Conservation (phyloP, 305 asterid species). For the Fraxinus latifolia region DNA sequence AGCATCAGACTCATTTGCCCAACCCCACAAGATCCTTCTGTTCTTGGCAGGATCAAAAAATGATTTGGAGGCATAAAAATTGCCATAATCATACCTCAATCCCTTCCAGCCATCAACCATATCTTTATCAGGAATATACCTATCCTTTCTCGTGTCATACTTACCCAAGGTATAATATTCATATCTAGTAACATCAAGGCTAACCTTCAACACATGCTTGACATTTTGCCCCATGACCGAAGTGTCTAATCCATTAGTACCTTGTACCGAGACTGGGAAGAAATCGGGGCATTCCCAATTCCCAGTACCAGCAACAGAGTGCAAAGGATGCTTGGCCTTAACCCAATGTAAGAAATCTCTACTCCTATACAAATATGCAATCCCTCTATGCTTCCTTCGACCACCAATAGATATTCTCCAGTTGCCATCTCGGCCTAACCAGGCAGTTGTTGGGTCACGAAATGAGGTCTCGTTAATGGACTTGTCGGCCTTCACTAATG, state of each 20-base stretch:
- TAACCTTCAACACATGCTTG: slow-evolving; percentile 46
- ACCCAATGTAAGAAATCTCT: slow-evolving; percentile 40
- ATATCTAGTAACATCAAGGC: slow-evolving; percentile 41
- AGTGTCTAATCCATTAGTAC: slow-evolving; percentile 38
- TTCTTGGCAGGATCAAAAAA: slow-evolving; percentile 41
- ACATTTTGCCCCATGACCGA: slow-evolving; percentile 28
- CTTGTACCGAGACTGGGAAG: slow-evolving; percentile 32
- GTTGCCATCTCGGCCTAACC: slow-evolving; percentile 39
- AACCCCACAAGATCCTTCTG: slow-evolving; percentile 53
- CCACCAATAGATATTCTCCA: slow-evolving; percentile 41
- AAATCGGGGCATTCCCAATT: slow-evolving; percentile 61
- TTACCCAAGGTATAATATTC: slow-evolving; percentile 51
- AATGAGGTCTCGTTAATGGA: slow-evolving; percentile 35
- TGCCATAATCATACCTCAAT: slow-evolving; percentile 50
- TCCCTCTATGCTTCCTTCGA: background rate
- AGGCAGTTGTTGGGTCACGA: slow-evolving; percentile 56
- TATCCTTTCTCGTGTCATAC: slow-evolving; percentile 25
- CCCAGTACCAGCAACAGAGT: slow-evolving; percentile 29
- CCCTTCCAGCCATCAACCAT: slow-evolving; percentile 50
- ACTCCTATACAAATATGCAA: slow-evolving; percentile 16
- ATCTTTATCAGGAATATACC: slow-evolving; percentile 37
- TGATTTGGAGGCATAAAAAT: slow-evolving; percentile 50
- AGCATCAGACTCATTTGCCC: slow-evolving; percentile 54
- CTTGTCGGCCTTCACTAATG: slow-evolving; percentile 29
- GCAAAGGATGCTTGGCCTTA: slow-evolving; percentile 37